Evolutionary conservation across 257 asterid species (phyloP).

Genomic region (Fraxinus anomala): DNA sequence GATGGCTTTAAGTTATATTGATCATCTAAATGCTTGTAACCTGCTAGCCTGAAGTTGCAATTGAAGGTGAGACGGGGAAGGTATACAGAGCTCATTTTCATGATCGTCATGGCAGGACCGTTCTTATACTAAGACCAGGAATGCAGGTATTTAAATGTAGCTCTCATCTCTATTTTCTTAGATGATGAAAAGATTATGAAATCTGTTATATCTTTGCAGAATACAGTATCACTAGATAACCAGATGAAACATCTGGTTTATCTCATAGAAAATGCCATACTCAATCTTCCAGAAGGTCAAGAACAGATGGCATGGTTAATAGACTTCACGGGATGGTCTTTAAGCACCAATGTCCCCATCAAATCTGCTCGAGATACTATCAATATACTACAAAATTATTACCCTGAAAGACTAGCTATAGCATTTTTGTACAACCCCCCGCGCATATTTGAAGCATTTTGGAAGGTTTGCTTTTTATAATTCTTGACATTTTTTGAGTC

Average conservation of each 20-base stretch:
- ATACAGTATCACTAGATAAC: slow-evolving; percentile 73
- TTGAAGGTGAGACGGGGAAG: slow-evolving; percentile 92
- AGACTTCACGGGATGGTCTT: slow-evolving; percentile 90
- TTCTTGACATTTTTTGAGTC: slow-evolving; percentile 1
- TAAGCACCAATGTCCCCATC: slow-evolving; percentile 71
- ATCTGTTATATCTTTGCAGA: slow-evolving; percentile 46
- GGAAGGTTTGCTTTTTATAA: slow-evolving; percentile 65
- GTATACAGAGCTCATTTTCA: slow-evolving; percentile 76
- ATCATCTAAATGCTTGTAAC: slow-evolving; percentile 13
- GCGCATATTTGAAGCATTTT: slow-evolving; percentile 84
- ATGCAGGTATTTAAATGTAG: slow-evolving; percentile 55
- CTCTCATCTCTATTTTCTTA: not conserved
- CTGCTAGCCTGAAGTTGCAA: slow-evolving; percentile 74
- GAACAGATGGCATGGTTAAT: slow-evolving; percentile 95
- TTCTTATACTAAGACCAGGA: slow-evolving; percentile 90
- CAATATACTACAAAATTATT: slow-evolving; percentile 80
- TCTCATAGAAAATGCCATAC: slow-evolving; percentile 84
- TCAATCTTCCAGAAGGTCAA: slow-evolving; percentile 92
- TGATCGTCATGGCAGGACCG: slow-evolving; percentile 83
- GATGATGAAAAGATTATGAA: not conserved
- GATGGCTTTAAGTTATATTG: not conserved
- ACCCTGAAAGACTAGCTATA: slow-evolving; percentile 83
- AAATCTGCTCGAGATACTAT: slow-evolving; percentile 80
- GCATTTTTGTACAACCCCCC: slow-evolving; percentile 93
- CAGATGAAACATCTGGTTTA: slow-evolving; percentile 88